Evolutionary conservation across 768 basidiomycete genomes (phyloP).

Genomic region (Symmetrospora coprosmae): DNA sequence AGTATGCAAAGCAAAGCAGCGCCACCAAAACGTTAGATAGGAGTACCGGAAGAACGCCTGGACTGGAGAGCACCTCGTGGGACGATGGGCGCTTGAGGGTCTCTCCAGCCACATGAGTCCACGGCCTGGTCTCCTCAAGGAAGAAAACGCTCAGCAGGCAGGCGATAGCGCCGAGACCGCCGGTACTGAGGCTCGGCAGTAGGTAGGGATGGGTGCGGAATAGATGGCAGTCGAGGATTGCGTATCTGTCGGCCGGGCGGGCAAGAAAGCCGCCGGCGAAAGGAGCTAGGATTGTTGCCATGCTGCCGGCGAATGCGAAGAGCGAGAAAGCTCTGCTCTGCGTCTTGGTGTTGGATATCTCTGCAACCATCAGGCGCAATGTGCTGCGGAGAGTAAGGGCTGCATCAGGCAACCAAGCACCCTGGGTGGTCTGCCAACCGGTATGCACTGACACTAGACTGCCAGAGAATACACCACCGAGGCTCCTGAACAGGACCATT

Average conservation of each 20-base stretch:
- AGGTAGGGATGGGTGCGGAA: background rate
- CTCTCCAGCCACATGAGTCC: too few relatives aligned
- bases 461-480: background rate
- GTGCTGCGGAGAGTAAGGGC: background rate
- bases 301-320: background rate
- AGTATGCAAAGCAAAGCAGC: background rate
- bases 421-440: background rate
- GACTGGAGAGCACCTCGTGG: background rate
- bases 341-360: background rate
- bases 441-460: background rate
- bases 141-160: slow-evolving; percentile 21
- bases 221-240: background rate
- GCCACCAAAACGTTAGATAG: background rate
- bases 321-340: background rate
- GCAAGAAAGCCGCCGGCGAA: background rate
- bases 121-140: slow-evolving; percentile 17
- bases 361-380: background rate
- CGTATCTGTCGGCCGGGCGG: background rate
- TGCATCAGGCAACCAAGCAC: background rate
- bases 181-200: slow-evolving; percentile 12
- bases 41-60: background rate
- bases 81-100: too few relatives aligned
- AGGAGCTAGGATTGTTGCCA: background rate
- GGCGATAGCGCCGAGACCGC: slow-evolving; percentile 4
- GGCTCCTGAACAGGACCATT: background rate